A percentile compares a stretch with the other conserved stretches of the same genome.
Conservation (phyloP, 768 basidiomycete species). For the Russula emetica region DNA sequence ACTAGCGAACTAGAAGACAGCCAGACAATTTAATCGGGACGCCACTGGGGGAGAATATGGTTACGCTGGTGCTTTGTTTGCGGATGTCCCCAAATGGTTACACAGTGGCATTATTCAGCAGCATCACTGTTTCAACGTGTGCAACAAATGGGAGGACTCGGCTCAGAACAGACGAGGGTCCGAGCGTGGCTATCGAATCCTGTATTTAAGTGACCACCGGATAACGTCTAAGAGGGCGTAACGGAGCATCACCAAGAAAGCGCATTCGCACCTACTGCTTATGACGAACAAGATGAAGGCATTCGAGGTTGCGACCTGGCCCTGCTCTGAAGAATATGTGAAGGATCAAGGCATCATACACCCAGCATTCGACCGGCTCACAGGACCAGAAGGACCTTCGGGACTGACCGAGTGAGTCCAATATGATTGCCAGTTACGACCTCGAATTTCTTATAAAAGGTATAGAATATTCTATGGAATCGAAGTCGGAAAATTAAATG, state of each 20-base stretch:
- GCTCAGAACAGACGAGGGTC: neutral
- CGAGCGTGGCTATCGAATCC: neutral
- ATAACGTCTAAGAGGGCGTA: neutral
- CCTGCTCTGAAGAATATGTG: constrained; percentile 15
- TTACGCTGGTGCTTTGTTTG: too few species aligned
- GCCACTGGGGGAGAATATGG: too few species aligned
- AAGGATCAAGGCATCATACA: constrained; percentile 2
- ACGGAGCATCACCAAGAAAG: neutral
- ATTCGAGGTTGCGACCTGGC: constrained; percentile 15
- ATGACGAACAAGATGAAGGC: neutral
- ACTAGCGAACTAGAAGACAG: too few species aligned
- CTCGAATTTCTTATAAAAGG: neutral
- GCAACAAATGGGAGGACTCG: neutral
- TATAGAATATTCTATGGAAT: constrained; percentile 10
- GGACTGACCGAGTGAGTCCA: constrained; percentile 12
- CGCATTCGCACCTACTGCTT: neutral
- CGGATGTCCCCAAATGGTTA: too few species aligned
- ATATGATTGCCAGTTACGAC: neutral
- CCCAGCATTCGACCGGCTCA: constrained; percentile 4
- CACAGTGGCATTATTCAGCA: too few species aligned
- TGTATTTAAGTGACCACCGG: neutral
- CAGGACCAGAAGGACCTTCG: neutral
- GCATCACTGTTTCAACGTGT: too few species aligned
- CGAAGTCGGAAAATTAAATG: constrained; percentile 12
- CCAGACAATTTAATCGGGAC: too few species aligned